Percentiles rank a stretch among this genome's conserved stretches.
phyloP scores from a whole-genome alignment of 2,329 filamentous ascomycete genomes.

The Aspergillus aculeatinus region DNA sequence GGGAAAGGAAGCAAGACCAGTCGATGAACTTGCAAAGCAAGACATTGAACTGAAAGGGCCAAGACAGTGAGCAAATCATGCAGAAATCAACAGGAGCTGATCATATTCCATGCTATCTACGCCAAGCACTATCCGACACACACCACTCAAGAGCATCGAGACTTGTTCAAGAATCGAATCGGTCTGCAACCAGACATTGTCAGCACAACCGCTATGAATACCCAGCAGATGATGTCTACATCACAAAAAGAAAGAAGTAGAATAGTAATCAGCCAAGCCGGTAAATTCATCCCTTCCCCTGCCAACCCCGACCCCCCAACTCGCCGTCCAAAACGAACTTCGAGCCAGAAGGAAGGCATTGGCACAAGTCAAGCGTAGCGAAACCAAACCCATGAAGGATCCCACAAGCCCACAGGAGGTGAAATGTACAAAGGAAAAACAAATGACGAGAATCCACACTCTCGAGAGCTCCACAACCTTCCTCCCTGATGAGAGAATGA shows the following conservation, averaged over 20 bases:
- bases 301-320: conserved; percentile 29
- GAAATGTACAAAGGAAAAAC: conserved; percentile 5
- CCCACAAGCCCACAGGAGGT: background rate
- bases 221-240: conserved; percentile 3
- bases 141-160: background rate
- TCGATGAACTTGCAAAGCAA: background rate
- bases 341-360: conserved; percentile 25
- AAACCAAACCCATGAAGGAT: background rate
- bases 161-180: background rate
- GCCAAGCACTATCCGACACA: background rate
- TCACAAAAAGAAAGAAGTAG: conserved; percentile 8
- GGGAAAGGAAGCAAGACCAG: conserved; percentile 27
- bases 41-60: background rate
- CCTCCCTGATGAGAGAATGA: conserved; percentile 34
- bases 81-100: background rate
- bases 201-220: conserved; percentile 9
- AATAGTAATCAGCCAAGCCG: conserved; percentile 40
- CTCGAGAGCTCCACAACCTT: conserved; percentile 45
- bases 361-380: conserved; percentile 39
- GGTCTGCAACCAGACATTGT: background rate
- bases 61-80: background rate
- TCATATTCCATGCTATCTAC: background rate
- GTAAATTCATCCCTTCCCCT: conserved; percentile 47
- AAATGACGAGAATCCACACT: conserved; percentile 24
- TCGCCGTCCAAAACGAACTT: conserved; percentile 41